These are phyloP conservation scores for Cynanchum wilfordii DNA, from an alignment of 257 asterid species.

Conservation along the genomic window DNA sequence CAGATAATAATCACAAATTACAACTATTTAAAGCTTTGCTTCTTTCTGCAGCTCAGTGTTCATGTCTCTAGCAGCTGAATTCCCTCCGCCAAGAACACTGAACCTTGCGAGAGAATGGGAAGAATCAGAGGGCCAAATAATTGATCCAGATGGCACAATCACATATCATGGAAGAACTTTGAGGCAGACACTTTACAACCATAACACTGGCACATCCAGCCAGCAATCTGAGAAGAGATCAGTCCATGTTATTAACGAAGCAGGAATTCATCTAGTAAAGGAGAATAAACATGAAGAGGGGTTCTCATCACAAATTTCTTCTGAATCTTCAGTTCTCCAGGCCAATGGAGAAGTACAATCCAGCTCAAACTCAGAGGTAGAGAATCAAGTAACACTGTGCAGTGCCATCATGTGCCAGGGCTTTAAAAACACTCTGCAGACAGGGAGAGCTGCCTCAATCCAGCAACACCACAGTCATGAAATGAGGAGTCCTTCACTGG, in stretches of 20 bases:
- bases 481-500: constrained; percentile 23
- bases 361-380: constrained; percentile 59
- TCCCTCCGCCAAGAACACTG: constrained; percentile 40
- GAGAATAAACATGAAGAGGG: constrained; percentile 51
- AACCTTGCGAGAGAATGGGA: constrained; percentile 34
- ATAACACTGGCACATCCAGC: constrained; percentile 39
- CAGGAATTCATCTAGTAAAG: constrained; percentile 22
- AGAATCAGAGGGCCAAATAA: constrained; percentile 50
- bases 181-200: constrained; percentile 33
- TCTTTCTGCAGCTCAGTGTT: constrained; percentile 77
- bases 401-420: constrained; percentile 31
- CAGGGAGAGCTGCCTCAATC: constrained; percentile 30
- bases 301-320: constrained; percentile 73
- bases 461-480: constrained; percentile 30
- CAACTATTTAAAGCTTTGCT: background rate
- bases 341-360: constrained; percentile 40
- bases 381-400: constrained; percentile 42
- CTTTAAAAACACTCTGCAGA: constrained; percentile 26
- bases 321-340: constrained; percentile 59
- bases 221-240: constrained; percentile 29
- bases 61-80: constrained; percentile 85
- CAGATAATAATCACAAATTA: background rate
- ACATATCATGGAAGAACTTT: constrained; percentile 32
- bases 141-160: constrained; percentile 61
- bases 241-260: constrained; percentile 24